Percentiles rank a stretch among this genome's conserved stretches.
phyloP scores from a whole-genome alignment of 495 filamentous ascomycete species.

The Trichocladium uniseriatum region DNA sequence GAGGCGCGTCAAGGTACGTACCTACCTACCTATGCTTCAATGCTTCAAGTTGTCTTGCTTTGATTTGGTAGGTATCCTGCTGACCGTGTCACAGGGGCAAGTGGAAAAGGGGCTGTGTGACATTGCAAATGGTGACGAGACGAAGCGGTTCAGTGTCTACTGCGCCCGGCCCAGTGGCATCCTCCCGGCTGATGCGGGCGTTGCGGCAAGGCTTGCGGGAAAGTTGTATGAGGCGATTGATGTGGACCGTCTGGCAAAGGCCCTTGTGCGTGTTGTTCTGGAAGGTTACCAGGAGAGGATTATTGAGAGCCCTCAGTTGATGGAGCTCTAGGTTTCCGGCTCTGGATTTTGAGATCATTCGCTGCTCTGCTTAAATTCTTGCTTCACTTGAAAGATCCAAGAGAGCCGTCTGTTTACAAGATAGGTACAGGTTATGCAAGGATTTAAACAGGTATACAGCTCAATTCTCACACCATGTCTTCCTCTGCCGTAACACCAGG shows the following conservation, averaged over 20 bases:
- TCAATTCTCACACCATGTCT: too few species aligned
- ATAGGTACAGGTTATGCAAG: too few species aligned
- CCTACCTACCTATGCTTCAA: not conserved
- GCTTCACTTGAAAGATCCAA: too few species aligned
- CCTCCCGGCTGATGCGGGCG: conserved; percentile 26
- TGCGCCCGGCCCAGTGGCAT: conserved; percentile 27
- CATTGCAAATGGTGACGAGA: conserved; percentile 21
- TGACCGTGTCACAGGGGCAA: conserved; percentile 28
- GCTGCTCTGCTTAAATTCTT: too few species aligned
- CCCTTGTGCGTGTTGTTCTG: conserved; percentile 32
- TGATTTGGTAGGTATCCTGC: too few species aligned
- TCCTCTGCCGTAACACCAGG: too few species aligned
- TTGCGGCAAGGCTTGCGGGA: conserved; percentile 21
- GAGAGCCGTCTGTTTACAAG: too few species aligned
- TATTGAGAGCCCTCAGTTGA: conserved; percentile 22
- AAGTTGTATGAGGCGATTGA: conserved; percentile 19
- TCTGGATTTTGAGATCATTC: too few species aligned
- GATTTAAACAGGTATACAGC: too few species aligned
- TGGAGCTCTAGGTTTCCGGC: conserved; percentile 15
- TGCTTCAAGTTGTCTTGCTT: not conserved
- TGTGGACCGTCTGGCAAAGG: conserved; percentile 32
- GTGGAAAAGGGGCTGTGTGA: conserved; percentile 33
- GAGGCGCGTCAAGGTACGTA: conserved; percentile 37
- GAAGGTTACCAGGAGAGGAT: conserved; percentile 29
- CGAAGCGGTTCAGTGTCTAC: conserved; percentile 24